These are phyloP conservation scores for Boletellus deceptivus DNA, from an alignment of 1,284 basidiomycete genomes.

Conservation along the genomic window DNA sequence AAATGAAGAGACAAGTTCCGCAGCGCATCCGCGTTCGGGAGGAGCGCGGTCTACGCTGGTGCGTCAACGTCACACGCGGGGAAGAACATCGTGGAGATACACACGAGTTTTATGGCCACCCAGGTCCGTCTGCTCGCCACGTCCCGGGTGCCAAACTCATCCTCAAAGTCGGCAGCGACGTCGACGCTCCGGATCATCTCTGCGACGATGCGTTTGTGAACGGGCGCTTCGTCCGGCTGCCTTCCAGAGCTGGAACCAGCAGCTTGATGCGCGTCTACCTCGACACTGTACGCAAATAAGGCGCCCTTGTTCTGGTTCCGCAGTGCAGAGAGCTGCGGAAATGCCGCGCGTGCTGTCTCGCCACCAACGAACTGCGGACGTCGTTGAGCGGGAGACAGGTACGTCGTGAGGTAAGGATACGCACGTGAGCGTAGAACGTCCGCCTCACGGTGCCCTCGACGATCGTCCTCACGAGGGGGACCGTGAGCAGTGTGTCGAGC, in stretches of 20 bases:
- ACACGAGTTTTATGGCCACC: conserved; percentile 80
- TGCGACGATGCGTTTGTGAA: conserved; percentile 60
- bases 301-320: conserved; percentile 70
- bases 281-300: conserved; percentile 85
- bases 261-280: conserved; percentile 63
- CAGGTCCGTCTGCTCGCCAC: conserved; percentile 59
- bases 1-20: conserved; percentile 31
- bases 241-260: conserved; percentile 3
- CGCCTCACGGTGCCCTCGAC: conserved; percentile 71
- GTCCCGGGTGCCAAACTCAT: conserved; percentile 36
- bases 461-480: conserved; percentile 67
- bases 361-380: conserved; percentile 78
- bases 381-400: not conserved
- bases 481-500: conserved; percentile 56
- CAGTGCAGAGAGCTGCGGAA: conserved; percentile 64
- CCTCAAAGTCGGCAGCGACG: conserved; percentile 78
- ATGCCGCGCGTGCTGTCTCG: conserved; percentile 70
- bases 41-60: conserved; percentile 37
- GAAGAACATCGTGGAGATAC: conserved; percentile 19
- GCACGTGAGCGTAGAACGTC: conserved; percentile 85
- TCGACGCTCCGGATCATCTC: conserved; percentile 77
- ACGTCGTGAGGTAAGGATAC: conserved; percentile 13
- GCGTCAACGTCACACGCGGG: conserved; percentile 43
- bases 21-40: conserved; percentile 26
- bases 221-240: conserved; percentile 26